phyloP scores from a whole-genome alignment of 306 rosid species.

The Castanea mollissima region DNA sequence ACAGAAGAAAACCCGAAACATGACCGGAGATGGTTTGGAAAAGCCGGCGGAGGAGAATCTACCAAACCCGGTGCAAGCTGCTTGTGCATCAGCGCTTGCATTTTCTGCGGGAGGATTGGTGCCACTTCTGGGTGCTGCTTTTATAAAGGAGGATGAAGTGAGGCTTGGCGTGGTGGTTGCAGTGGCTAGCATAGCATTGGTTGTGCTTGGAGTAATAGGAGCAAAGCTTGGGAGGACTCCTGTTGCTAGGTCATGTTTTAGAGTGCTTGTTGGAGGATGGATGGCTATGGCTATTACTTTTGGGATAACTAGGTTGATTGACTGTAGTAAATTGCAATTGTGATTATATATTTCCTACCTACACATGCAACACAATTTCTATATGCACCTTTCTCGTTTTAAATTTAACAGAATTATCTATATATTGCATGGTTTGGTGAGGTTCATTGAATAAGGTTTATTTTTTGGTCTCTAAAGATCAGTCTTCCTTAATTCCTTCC shows the following conservation, averaged over 20 bases:
- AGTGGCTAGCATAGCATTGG: constrained; percentile 9
- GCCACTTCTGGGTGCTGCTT: constrained; percentile 9
- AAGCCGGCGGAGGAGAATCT: constrained; percentile 1
- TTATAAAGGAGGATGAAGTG: not conserved
- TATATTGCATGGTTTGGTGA: too few relatives aligned
- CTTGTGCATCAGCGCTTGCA: constrained; percentile 15
- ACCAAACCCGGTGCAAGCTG: constrained; percentile 16
- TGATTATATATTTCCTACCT: not conserved
- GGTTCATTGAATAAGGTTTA: too few relatives aligned
- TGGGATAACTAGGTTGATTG: constrained; percentile 30
- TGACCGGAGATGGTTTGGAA: not conserved
- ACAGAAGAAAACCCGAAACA: not conserved
- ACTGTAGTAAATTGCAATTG: constrained; percentile 12
- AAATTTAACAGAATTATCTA: too few relatives aligned
- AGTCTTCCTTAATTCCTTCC: too few relatives aligned
- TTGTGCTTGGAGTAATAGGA: constrained; percentile 20
- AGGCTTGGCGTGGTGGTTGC: constrained; percentile 8
- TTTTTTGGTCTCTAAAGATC: too few relatives aligned
- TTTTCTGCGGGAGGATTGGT: constrained; percentile 12
- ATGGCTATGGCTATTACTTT: constrained; percentile 26
- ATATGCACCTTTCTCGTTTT: too few relatives aligned
- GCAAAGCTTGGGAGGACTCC: constrained; percentile 12
- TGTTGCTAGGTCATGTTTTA: not conserved
- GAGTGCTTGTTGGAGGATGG: constrained; percentile 28
- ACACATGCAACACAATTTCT: too few relatives aligned